phyloP scores from a whole-genome alignment of 805 yeast species.

The Lachancea sp. region DNA sequence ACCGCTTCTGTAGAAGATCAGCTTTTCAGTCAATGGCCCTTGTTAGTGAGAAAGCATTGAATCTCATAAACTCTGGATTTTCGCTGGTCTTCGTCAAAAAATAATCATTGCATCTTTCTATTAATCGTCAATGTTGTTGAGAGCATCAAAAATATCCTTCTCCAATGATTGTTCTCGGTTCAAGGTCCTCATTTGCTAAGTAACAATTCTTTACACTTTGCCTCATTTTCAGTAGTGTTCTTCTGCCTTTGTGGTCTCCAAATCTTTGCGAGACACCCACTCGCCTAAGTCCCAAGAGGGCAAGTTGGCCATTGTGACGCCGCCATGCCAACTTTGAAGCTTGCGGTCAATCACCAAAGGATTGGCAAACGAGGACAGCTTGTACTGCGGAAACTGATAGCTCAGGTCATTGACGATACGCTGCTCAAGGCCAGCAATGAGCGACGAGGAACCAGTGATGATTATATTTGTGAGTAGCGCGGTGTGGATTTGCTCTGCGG shows the following conservation, averaged over 20 bases:
- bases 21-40: too few species aligned
- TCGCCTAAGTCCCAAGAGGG: slow-evolving; percentile 29
- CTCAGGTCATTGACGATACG: slow-evolving; percentile 55
- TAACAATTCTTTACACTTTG: too few species aligned
- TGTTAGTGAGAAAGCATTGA: too few species aligned
- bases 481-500: slow-evolving; percentile 28
- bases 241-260: slow-evolving; percentile 7
- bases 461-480: slow-evolving; percentile 50
- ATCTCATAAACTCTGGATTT: too few species aligned
- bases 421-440: slow-evolving; percentile 76
- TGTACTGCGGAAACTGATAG: slow-evolving; percentile 65
- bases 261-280: slow-evolving; percentile 23
- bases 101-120: too few species aligned
- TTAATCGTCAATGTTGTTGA: too few species aligned
- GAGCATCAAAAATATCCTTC: too few species aligned
- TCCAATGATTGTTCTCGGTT: too few species aligned
- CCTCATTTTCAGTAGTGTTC: background rate
- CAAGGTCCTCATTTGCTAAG: too few species aligned
- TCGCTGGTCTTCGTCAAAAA: too few species aligned
- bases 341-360: slow-evolving; percentile 71
- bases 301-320: slow-evolving; percentile 33
- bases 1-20: too few species aligned
- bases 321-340: slow-evolving; percentile 82
- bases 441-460: slow-evolving; percentile 72
- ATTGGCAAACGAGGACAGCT: slow-evolving; percentile 75